Conservation (phyloP, 768 basidiomycete genomes). For the Leucogyrophana mollusca region DNA sequence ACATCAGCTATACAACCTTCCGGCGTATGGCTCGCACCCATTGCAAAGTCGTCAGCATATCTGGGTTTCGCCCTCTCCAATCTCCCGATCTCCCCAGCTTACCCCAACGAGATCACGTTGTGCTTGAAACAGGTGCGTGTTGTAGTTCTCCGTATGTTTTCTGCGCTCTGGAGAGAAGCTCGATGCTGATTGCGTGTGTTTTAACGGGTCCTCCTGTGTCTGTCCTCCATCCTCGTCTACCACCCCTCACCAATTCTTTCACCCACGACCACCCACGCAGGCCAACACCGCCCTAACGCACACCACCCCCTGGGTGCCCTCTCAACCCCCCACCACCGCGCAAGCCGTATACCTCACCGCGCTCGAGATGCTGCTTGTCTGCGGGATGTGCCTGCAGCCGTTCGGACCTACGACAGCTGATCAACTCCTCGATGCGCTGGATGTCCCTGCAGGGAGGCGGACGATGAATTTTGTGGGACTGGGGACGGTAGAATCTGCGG, state of each 20-base stretch:
- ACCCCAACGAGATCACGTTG: constrained; percentile 41
- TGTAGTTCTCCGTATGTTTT: no score
- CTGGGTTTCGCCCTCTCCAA: constrained; percentile 59
- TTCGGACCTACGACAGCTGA: constrained; percentile 64
- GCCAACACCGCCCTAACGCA: constrained; percentile 66
- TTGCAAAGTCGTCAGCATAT: constrained; percentile 64
- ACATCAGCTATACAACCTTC: constrained; percentile 70
- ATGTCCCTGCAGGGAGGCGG: constrained; percentile 36
- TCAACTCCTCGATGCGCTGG: constrained; percentile 57
- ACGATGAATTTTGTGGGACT: no score
- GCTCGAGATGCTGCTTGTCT: constrained; percentile 66
- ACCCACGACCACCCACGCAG: constrained; percentile 38
- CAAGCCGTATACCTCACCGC: constrained; percentile 50
- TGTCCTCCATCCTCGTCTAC: no score
- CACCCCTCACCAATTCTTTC: no score
- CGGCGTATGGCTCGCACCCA: constrained; percentile 76
- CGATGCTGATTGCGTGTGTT: no score
- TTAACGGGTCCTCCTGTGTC: no score
- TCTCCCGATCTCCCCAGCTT: not conserved
- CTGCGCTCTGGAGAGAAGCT: no score
- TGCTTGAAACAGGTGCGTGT: constrained; percentile 48
- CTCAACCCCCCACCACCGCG: constrained; percentile 31
- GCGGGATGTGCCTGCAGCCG: constrained; percentile 71
- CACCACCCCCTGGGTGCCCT: constrained; percentile 63
- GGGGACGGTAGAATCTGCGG: constrained; percentile 12